A percentile compares a stretch with the other conserved stretches of the same genome.
Conservation (phyloP, 2,329 filamentous ascomycete species). For the Fusarium nematophilum region DNA sequence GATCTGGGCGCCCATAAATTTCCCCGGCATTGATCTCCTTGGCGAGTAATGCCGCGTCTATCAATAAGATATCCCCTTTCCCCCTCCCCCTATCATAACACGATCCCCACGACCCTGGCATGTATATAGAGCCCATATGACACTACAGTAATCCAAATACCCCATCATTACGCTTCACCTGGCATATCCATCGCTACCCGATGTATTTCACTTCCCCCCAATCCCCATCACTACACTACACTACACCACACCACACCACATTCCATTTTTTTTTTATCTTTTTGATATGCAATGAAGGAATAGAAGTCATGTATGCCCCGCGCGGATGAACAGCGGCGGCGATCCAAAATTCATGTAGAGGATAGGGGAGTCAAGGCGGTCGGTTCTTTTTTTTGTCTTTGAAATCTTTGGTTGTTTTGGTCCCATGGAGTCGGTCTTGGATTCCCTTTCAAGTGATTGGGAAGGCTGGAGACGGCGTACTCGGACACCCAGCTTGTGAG, state of each 20-base stretch:
- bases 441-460: conserved; percentile 52
- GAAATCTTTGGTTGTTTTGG: conserved; percentile 36
- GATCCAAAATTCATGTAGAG: conserved; percentile 57
- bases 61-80: conserved; percentile 26
- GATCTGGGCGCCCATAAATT: conserved; percentile 24
- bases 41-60: conserved; percentile 15
- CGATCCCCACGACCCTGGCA: conserved; percentile 53
- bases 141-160: conserved; percentile 55
- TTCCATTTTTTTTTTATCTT: conserved; percentile 39
- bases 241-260: conserved; percentile 42
- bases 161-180: conserved; percentile 50
- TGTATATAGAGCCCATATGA: conserved; percentile 53
- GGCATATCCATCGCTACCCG: conserved; percentile 39
- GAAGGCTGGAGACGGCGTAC: conserved; percentile 39
- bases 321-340: conserved; percentile 49
- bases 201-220: conserved; percentile 39
- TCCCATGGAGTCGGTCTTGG: conserved; percentile 41
- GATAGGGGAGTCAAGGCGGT: conserved; percentile 54
- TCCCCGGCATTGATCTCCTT: not conserved
- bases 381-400: conserved; percentile 43
- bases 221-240: conserved; percentile 29
- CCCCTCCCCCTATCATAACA: conserved; percentile 46
- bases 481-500: conserved; percentile 37
- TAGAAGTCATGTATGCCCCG: conserved; percentile 57
- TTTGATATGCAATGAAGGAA: conserved; percentile 50